A percentile compares a stretch with the other conserved stretches of the same genome.
Conservation (phyloP, 139 green algal species). For the Dunaliella sp. region DNA sequence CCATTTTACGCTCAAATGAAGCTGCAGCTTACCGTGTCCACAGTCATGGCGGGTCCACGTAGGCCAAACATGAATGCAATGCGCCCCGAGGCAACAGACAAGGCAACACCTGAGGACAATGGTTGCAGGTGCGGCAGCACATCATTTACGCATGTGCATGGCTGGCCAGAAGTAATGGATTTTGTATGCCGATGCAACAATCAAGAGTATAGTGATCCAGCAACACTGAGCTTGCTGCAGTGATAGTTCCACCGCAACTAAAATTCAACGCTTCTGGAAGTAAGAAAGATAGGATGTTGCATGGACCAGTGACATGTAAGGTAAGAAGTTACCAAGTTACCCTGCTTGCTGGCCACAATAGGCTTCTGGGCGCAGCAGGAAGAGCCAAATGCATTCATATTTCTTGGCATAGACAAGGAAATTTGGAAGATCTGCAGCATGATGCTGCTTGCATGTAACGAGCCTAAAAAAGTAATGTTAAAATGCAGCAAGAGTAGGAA, state of each 20-base stretch:
- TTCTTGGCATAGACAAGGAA: not conserved
- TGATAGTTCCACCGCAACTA: no score
- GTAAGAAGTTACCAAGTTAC: no score
- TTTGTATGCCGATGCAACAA: not conserved
- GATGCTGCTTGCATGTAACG: not conserved
- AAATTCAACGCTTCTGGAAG: no score
- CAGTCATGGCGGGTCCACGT: slow-evolving; percentile 62
- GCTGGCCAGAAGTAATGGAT: not conserved
- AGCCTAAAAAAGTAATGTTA: not conserved
- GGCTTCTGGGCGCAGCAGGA: no score
- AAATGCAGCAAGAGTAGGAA: not conserved
- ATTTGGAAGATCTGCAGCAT: not conserved
- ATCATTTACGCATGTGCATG: not conserved
- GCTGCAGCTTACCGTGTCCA: no score
- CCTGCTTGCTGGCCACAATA: no score
- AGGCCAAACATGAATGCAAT: slow-evolving; percentile 78
- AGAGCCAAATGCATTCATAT: no score
- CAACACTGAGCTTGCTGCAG: no score
- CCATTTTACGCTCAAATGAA: no score
- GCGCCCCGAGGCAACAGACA: slow-evolving; percentile 71
- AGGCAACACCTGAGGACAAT: slow-evolving; percentile 46
- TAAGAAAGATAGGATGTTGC: no score
- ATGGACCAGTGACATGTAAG: no score
- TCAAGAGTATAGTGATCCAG: no score
- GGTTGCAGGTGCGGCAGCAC: not conserved